Evolutionary conservation across 2,329 filamentous ascomycete genomes (phyloP).

Genomic region (Lachnellula occidentalis): DNA sequence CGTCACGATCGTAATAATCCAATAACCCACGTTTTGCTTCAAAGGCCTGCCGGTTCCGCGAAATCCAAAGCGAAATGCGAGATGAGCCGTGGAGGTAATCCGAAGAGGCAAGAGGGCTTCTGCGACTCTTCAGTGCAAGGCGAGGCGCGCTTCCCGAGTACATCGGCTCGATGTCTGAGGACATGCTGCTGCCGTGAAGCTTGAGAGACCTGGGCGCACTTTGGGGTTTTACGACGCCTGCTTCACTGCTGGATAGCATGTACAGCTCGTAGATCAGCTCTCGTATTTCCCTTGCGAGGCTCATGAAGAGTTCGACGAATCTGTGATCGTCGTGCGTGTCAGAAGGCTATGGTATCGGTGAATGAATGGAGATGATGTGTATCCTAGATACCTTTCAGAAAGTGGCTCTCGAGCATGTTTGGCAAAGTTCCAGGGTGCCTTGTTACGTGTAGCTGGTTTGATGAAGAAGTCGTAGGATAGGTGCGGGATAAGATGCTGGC

Average conservation of each 20-base stretch:
- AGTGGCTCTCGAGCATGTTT: neutral
- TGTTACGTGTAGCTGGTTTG: neutral
- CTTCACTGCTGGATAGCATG: neutral
- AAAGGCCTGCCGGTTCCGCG: neutral
- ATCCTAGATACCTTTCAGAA: neutral
- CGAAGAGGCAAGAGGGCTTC: neutral
- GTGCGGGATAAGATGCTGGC: neutral
- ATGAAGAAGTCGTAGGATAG: neutral
- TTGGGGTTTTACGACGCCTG: neutral
- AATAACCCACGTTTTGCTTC: neutral
- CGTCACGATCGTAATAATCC: neutral
- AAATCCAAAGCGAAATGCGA: neutral
- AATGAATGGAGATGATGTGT: neutral
- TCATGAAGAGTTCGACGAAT: neutral
- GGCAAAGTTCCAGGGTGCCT: neutral
- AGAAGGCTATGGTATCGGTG: neutral
- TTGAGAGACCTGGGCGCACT: no score
- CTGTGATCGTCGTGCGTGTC: neutral
- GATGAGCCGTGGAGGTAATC: neutral
- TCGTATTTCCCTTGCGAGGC: neutral
- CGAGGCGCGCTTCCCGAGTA: neutral
- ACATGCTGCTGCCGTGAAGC: no score
- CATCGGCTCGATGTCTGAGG: neutral
- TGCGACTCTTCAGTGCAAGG: neutral
- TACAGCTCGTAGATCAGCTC: neutral